A percentile compares a stretch with the other conserved stretches of the same genome.
Conservation (phyloP, 208 protist species). For the Crithidia bombi region DNA sequence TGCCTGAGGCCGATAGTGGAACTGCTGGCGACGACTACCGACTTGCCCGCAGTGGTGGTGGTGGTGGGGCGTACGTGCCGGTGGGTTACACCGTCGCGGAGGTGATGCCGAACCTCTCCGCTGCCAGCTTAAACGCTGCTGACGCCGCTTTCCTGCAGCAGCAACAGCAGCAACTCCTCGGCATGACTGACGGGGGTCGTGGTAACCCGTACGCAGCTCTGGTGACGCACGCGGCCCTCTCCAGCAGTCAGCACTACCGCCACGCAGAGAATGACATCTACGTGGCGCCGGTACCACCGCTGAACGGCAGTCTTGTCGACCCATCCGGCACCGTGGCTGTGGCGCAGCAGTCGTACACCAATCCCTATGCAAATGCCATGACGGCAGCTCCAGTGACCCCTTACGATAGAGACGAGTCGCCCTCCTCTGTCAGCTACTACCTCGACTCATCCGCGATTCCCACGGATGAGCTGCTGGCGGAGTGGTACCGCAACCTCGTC, state of each 20-base stretch:
- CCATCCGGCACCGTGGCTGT: neutral
- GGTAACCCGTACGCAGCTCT: neutral
- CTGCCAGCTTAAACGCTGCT: too few relatives aligned
- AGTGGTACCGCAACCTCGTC: constrained; percentile 51
- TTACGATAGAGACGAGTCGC: constrained; percentile 26
- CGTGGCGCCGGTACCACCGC: constrained; percentile 25
- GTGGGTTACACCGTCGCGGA: constrained; percentile 53
- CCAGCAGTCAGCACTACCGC: neutral
- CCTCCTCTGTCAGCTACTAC: constrained; percentile 36
- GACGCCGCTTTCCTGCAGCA: too few relatives aligned
- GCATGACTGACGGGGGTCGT: neutral
- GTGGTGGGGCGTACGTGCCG: constrained; percentile 24
- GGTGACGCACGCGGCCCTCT: neutral
- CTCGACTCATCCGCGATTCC: constrained; percentile 42
- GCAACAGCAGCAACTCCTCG: constrained; percentile 15
- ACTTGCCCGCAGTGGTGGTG: neutral
- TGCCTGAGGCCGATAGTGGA: neutral
- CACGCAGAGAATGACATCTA: constrained; percentile 18
- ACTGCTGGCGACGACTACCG: constrained; percentile 4
- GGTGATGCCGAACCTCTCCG: constrained; percentile 23
- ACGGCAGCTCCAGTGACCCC: neutral
- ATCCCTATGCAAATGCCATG: neutral
- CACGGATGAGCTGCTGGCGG: constrained; percentile 37
- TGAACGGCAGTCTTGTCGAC: constrained; percentile 13
- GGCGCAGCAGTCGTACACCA: constrained; percentile 11